Conservation (phyloP, 129 eudicot genomes). For the Kitagawia praeruptora region DNA sequence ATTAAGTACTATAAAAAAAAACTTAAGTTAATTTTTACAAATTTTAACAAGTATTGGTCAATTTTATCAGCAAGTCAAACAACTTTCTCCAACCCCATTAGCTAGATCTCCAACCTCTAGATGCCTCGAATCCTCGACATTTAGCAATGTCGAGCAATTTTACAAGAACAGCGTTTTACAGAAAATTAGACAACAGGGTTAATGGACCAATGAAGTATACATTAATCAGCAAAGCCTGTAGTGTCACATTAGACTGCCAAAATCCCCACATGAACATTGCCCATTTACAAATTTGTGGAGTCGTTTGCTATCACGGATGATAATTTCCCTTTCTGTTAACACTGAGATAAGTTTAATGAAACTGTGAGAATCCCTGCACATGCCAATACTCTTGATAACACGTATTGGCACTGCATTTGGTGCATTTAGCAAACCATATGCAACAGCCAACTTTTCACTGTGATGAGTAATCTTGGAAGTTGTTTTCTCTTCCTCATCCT, state of each 20-base stretch:
- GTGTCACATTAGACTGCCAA: constrained; percentile 46
- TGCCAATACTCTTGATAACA: constrained; percentile 54
- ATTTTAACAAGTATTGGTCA: too few species aligned
- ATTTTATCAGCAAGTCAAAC: not conserved
- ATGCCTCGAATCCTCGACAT: not conserved
- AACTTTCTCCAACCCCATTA: not conserved
- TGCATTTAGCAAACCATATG: constrained; percentile 63
- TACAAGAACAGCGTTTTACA: not conserved
- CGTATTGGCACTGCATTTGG: constrained; percentile 36
- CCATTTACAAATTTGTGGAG: constrained; percentile 67
- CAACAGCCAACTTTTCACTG: constrained; percentile 80
- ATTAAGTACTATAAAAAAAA: too few species aligned
- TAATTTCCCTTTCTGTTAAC: constrained; percentile 44
- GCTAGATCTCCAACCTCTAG: not conserved
- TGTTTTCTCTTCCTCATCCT: constrained; percentile 27
- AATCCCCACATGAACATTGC: constrained; percentile 81
- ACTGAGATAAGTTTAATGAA: constrained; percentile 52
- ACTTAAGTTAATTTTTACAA: too few species aligned
- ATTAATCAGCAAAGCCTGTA: not conserved
- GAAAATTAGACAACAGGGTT: not conserved
- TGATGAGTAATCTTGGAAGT: constrained; percentile 36
- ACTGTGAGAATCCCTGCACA: constrained; percentile 79
- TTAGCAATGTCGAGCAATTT: not conserved
- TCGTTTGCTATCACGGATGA: constrained; percentile 71
- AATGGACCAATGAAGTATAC: not conserved